Evolutionary conservation across 2,329 filamentous ascomycete genomes (phyloP).

Genomic region (Dothidotthia symphoricarpi): DNA sequence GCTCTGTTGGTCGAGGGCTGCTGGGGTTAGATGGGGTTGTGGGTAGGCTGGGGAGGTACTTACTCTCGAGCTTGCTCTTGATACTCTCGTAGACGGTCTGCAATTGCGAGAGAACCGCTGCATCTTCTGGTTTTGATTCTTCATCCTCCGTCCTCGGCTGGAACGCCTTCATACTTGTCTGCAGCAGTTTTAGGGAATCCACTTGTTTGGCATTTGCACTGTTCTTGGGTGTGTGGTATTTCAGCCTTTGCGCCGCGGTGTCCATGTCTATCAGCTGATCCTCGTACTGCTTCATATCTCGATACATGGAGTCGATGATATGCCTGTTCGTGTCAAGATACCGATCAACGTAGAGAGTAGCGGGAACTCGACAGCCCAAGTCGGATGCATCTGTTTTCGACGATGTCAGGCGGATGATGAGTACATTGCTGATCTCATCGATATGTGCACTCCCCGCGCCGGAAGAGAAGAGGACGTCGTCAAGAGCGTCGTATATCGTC

Average conservation of each 20-base stretch:
- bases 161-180: slow-evolving; percentile 40
- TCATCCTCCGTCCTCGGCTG: slow-evolving; percentile 15
- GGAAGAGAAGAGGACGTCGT: slow-evolving; percentile 47
- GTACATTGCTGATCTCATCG: slow-evolving; percentile 49
- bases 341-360: slow-evolving; percentile 58
- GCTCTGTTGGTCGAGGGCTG: slow-evolving; percentile 47
- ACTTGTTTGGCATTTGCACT: slow-evolving; percentile 25
- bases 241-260: slow-evolving; percentile 37
- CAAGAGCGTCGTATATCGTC: slow-evolving; percentile 56
- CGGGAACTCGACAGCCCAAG: slow-evolving; percentile 52
- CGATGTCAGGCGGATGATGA: slow-evolving; percentile 48
- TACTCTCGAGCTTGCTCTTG: slow-evolving; percentile 34
- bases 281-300: slow-evolving; percentile 37
- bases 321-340: slow-evolving; percentile 56
- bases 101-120: slow-evolving; percentile 24
- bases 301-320: slow-evolving; percentile 50
- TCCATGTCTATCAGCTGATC: slow-evolving; percentile 34
- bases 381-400: slow-evolving; percentile 39
- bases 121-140: slow-evolving; percentile 17
- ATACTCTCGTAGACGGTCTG: slow-evolving; percentile 32
- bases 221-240: slow-evolving; percentile 32
- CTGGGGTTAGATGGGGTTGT: slow-evolving; percentile 6
- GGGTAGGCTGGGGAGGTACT: slow-evolving; percentile 1
- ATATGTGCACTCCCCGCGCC: slow-evolving; percentile 29
- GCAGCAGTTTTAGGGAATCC: slow-evolving; percentile 41